Percentiles rank a stretch among this genome's conserved stretches.
Evolutionary conservation across 1,284 basidiomycete genomes (phyloP).

Genomic region (Xerocomus amazonicus): DNA sequence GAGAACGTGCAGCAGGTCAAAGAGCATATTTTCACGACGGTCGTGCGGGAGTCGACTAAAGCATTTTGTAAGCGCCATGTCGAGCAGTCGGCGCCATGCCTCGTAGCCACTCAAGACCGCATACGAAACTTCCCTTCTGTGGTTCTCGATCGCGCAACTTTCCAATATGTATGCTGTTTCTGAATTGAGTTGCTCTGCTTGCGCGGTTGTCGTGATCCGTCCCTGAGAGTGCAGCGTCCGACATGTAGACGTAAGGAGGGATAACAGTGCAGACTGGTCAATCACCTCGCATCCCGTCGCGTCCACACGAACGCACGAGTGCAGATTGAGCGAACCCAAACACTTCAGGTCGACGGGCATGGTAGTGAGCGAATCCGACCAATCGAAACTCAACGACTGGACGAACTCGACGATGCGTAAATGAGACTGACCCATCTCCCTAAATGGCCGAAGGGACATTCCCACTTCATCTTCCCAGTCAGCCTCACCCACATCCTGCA

Average conservation of each 20-base stretch:
- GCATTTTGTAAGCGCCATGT: slow-evolving; percentile 80
- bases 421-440: slow-evolving; percentile 75
- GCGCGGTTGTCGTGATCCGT: slow-evolving; percentile 55
- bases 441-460: slow-evolving; percentile 50
- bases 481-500: slow-evolving; percentile 40
- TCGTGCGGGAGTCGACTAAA: slow-evolving; percentile 79
- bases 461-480: slow-evolving; percentile 42
- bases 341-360: slow-evolving; percentile 63
- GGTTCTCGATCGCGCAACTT: slow-evolving; percentile 84
- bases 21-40: slow-evolving; percentile 79
- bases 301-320: slow-evolving; percentile 70
- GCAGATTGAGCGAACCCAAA: slow-evolving; percentile 68
- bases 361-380: slow-evolving; percentile 72
- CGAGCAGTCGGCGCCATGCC: slow-evolving; percentile 80
- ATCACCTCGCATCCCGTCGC: slow-evolving; percentile 78
- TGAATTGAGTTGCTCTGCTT: slow-evolving; percentile 63
- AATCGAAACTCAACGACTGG: slow-evolving; percentile 83
- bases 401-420: slow-evolving; percentile 85
- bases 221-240: slow-evolving; percentile 67
- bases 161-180: slow-evolving; percentile 78
- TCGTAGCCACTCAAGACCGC: slow-evolving; percentile 71
- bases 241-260: slow-evolving; percentile 60
- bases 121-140: slow-evolving; percentile 74
- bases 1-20: slow-evolving; percentile 81
- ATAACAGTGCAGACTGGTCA: slow-evolving; percentile 68